These are phyloP conservation scores for Ophioceras dolichostomum DNA, from an alignment of 2,329 filamentous ascomycete genomes.

Conservation along the genomic window DNA sequence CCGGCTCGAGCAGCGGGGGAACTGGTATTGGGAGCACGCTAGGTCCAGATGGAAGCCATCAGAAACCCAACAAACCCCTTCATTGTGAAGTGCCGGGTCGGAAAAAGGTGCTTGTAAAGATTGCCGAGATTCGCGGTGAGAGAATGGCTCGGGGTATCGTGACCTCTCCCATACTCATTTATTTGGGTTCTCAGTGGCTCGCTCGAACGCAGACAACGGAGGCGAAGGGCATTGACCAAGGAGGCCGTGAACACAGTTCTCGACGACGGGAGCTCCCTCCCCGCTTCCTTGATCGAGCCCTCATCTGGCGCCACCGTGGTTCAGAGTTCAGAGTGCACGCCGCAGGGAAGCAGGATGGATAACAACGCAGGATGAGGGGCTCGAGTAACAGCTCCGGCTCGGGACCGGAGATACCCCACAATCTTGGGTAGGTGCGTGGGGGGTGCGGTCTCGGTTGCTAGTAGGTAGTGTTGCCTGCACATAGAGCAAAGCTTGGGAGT, in stretches of 20 bases:
- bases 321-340: too few species aligned
- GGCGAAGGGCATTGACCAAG: neutral
- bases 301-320: too few species aligned
- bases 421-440: too few species aligned
- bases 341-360: too few species aligned
- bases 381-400: neutral
- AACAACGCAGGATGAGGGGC: too few species aligned
- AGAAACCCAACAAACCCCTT: neutral
- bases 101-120: neutral
- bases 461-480: too few species aligned
- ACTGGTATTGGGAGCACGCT: too few species aligned
- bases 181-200: too few species aligned
- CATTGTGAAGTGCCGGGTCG: neutral
- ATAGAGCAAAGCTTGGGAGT: neutral
- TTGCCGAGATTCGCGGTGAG: neutral
- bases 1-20: neutral
- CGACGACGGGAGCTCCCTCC: neutral
- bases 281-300: neutral
- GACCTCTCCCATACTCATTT: too few species aligned
- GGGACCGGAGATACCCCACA: neutral
- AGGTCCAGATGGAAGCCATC: too few species aligned
- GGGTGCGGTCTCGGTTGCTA: too few species aligned
- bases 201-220: neutral
- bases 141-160: neutral
- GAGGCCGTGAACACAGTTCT: too few species aligned